Evolutionary conservation across 352 stramenopile genomes (phyloP), one percentile per base, ranked within the genome.

Genomic region (Albugo candida): DNA sequence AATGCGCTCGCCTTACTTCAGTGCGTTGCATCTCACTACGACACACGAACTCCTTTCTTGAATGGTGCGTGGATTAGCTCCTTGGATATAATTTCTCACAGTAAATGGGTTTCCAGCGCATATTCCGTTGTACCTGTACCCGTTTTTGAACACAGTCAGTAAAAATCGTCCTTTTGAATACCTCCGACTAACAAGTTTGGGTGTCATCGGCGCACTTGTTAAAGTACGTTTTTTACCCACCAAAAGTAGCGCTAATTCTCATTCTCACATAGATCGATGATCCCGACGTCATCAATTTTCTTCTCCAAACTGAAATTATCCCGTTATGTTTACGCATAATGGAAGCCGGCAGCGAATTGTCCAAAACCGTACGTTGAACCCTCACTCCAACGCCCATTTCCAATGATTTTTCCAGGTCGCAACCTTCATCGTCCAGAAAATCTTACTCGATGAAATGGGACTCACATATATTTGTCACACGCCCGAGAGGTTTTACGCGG

Each of bases 361-460:
- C 74, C 59, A 99, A 98, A 65, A 99, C 95, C 3, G 87, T 83
- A 36, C n/a, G 53, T 14, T n/a, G n/a, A n/a, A 17, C 10, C 53
- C 11, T 61, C 17, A 13, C 21, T 12, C 14, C 51, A 2, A 6
- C 17, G 47, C 31, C 4, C 27, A 47, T 45, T 18, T 24, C 18
- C 14, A 5, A 11, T 11, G 8, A 27, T 16, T 41, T 21, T 45
- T 21, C 24, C 46, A 71, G 61, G 82, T 98, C n/a, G 95, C 95
- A 10, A 99, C 94, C 1, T 99, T 99, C 60, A 99, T 99, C 48
- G 93, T 99, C 36, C 94, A 99, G 65, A 99, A 99, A 64, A 98
- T 99, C 53, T 63, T 99, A 38, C 61, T 99, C 41, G 95, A 99
- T 63, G 92, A 99, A 48, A 94, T 95, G 63, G 95, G 95, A 13